phyloP scores from a whole-genome alignment of 345 rosid species.

The Rhizophora apiculata region DNA sequence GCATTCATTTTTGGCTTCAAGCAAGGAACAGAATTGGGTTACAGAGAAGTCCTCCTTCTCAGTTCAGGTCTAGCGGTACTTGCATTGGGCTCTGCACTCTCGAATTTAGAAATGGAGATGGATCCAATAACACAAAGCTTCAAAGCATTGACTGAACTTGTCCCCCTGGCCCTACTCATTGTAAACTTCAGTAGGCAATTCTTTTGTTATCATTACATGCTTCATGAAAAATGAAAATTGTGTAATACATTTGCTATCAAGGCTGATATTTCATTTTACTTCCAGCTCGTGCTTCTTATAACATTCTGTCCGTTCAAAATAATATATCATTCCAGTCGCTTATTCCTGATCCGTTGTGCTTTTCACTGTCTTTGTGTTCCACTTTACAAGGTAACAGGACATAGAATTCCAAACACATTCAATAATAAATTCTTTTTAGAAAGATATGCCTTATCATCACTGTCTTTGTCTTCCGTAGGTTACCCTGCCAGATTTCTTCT shows the following conservation, averaged over 20 bases:
- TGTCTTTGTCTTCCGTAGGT: constrained; percentile 37
- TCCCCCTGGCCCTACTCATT: constrained; percentile 54
- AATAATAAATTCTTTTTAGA: neutral
- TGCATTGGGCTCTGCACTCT: constrained; percentile 47
- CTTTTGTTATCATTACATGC: neutral
- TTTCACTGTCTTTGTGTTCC: constrained; percentile 60
- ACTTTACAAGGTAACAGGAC: constrained; percentile 57
- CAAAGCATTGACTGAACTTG: constrained; percentile 56
- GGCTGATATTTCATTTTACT: neutral
- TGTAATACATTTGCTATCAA: neutral
- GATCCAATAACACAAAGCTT: constrained; percentile 60
- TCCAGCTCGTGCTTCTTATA: constrained; percentile 43
- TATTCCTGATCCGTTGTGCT: constrained; percentile 43
- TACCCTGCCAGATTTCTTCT: constrained; percentile 77
- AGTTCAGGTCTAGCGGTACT: constrained; percentile 53
- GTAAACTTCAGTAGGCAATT: constrained; percentile 30
- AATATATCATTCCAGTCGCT: constrained; percentile 59
- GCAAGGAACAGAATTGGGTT: constrained; percentile 67
- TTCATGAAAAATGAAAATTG: neutral
- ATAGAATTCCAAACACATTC: neutral
- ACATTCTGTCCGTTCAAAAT: constrained; percentile 64
- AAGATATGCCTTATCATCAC: neutral
- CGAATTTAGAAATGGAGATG: constrained; percentile 84
- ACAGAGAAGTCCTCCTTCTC: constrained; percentile 57
- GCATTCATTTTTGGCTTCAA: constrained; percentile 75